Evolutionary conservation across 257 asterid species (phyloP).

Genomic region (Jasminum sambac): DNA sequence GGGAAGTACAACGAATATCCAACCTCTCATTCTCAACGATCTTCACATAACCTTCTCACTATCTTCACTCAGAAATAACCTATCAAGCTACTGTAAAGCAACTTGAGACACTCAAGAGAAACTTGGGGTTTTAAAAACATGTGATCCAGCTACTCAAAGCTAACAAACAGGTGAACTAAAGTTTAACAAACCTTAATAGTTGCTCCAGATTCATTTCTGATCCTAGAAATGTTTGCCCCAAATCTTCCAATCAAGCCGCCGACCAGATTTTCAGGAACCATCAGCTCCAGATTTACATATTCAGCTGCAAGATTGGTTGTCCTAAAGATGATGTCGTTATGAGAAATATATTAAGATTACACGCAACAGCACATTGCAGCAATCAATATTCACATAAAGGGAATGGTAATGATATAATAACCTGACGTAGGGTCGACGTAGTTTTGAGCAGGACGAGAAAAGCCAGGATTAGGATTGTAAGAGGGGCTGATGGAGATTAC

Average conservation of each 20-base stretch:
- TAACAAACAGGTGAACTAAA: not conserved
- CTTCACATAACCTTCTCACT: not conserved
- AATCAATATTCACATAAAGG: constrained; percentile 25
- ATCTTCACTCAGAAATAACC: not conserved
- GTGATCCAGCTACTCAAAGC: not conserved
- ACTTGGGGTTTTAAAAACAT: not conserved
- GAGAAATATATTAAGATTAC: constrained; percentile 35
- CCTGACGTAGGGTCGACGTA: constrained; percentile 76
- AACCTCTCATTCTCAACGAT: not conserved
- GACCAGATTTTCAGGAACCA: constrained; percentile 89
- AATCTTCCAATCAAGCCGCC: constrained; percentile 98
- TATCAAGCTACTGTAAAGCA: not conserved
- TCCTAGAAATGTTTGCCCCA: constrained; percentile 94
- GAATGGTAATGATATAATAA: constrained; percentile 33
- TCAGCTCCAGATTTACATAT: constrained; percentile 64
- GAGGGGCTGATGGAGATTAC: constrained; percentile 78
- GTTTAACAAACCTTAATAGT: constrained; percentile 62
- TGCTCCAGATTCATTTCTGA: constrained; percentile 92
- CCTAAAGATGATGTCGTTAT: constrained; percentile 45
- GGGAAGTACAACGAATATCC: not conserved
- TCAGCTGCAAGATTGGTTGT: constrained; percentile 75
- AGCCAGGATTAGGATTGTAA: constrained; percentile 46
- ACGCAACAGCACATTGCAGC: constrained; percentile 34
- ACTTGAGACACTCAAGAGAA: not conserved
- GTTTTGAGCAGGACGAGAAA: constrained; percentile 56